Evolutionary conservation across 2,329 filamentous ascomycete genomes (phyloP).

Genomic region (Gaeumannomyces sp.): DNA sequence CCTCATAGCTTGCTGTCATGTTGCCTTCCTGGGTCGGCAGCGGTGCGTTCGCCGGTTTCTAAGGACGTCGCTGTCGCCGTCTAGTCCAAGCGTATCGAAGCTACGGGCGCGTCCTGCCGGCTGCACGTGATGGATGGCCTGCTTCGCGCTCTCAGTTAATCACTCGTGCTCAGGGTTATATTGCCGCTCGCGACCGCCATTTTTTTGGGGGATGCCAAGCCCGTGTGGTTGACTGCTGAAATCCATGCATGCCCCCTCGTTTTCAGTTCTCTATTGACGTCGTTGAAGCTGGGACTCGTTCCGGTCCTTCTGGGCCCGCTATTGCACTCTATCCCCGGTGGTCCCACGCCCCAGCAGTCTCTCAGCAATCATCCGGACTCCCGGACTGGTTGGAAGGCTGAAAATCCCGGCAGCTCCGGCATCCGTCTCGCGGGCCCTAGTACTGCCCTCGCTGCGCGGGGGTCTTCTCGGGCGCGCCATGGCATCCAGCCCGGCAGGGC

Average conservation of each 20-base stretch:
- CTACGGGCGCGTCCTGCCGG: not conserved
- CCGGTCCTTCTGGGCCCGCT: not conserved
- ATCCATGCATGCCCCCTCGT: not conserved
- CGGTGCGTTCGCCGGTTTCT: not conserved
- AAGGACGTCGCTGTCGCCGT: not conserved
- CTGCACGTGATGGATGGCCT: not conserved
- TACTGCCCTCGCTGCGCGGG: constrained; percentile 8
- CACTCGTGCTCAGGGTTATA: not conserved
- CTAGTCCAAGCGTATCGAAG: not conserved
- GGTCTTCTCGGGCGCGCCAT: constrained; percentile 15
- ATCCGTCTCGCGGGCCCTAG: constrained; percentile 3
- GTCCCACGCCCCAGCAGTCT: not conserved
- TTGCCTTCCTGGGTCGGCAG: too few species aligned
- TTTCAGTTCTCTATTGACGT: not conserved
- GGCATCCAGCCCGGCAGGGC: constrained; percentile 13
- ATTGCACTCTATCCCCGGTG: too few species aligned
- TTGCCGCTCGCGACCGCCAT: constrained; percentile 7
- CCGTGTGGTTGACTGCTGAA: not conserved
- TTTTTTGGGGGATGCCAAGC: not conserved
- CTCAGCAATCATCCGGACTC: not conserved
- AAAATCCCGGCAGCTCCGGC: not conserved
- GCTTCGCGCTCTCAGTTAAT: not conserved
- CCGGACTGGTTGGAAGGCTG: not conserved
- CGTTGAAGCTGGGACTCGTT: not conserved
- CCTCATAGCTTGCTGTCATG: constrained; percentile 26